Evolutionary conservation across 139 green algal species (phyloP).

Genomic region (Chlorella sp.): DNA sequence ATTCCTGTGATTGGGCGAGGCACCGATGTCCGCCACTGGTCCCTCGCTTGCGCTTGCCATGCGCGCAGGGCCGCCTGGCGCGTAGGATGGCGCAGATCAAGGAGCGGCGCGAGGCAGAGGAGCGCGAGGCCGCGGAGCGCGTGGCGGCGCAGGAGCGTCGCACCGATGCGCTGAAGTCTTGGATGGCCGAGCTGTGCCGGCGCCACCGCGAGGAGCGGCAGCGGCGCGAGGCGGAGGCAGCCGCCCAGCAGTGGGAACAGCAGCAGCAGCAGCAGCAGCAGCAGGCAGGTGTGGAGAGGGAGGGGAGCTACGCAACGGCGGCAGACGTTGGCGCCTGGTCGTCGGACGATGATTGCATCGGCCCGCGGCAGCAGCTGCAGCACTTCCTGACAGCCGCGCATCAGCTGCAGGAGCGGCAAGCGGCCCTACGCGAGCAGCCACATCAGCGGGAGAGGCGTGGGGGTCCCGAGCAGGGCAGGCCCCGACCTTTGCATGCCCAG

Average conservation of each 20-base stretch:
- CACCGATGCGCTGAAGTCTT: slow-evolving; percentile 6
- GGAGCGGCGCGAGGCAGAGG: slow-evolving; percentile 26
- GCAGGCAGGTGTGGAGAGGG: too few relatives aligned
- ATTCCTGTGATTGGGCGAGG: background rate
- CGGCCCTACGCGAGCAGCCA: too few relatives aligned
- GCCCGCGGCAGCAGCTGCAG: too few relatives aligned
- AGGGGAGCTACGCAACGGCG: too few relatives aligned
- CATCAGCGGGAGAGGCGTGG: too few relatives aligned
- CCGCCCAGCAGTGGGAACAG: background rate
- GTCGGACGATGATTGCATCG: too few relatives aligned
- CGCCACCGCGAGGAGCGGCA: slow-evolving; percentile 9
- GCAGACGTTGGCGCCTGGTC: too few relatives aligned
- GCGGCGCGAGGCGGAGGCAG: background rate
- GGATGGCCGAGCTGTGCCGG: slow-evolving; percentile 7
- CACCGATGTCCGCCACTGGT: background rate
- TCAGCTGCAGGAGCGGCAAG: too few relatives aligned
- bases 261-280: background rate
- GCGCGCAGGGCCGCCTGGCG: background rate
- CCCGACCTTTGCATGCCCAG: too few relatives aligned
- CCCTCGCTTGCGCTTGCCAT: background rate
- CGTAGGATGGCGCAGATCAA: slow-evolving; percentile 8
- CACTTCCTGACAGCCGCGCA: too few relatives aligned
- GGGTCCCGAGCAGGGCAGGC: too few relatives aligned
- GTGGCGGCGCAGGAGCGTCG: slow-evolving; percentile 6
- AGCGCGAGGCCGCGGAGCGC: slow-evolving; percentile 3